phyloP scores from a whole-genome alignment of 441 rosid species.

The Croton setiger region DNA sequence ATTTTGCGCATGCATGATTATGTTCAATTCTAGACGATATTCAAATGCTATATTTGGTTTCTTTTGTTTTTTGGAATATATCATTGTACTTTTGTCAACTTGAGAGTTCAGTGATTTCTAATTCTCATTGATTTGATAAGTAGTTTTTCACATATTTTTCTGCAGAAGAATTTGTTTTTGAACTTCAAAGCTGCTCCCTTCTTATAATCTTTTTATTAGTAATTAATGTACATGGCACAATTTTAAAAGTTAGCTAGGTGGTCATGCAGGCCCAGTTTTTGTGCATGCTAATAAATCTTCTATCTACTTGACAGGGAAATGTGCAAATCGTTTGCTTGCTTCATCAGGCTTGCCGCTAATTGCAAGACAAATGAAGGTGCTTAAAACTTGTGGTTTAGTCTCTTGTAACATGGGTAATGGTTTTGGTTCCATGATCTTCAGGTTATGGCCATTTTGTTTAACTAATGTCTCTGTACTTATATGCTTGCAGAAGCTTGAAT shows the following conservation, averaged over 20 bases:
- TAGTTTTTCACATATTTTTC: neutral
- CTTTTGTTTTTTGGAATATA: neutral
- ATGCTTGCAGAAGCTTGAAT: conserved; percentile 53
- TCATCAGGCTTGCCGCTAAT: conserved; percentile 84
- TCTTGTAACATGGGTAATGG: neutral
- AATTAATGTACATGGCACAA: no score
- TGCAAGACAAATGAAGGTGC: conserved; percentile 89
- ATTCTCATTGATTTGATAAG: neutral
- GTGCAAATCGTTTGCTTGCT: conserved; percentile 90
- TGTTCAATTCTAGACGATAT: neutral
- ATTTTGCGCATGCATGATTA: no score
- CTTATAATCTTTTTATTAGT: no score
- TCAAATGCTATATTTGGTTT: conserved; percentile 4
- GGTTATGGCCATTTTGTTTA: conserved; percentile 3
- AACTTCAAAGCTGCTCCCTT: no score
- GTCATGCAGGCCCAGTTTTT: no score
- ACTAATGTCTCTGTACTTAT: no score
- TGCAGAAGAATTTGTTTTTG: no score
- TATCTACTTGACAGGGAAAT: conserved; percentile 60
- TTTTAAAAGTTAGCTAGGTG: no score
- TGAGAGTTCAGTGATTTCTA: neutral
- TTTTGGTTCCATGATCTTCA: conserved; percentile 1
- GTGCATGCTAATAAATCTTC: conserved; percentile 12
- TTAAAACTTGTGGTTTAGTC: conserved; percentile 6
- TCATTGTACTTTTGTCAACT: neutral